Base-by-base conservation (phyloP, 1,284 basidiomycete genomes). In the Microbotryum intermedium region DNA sequence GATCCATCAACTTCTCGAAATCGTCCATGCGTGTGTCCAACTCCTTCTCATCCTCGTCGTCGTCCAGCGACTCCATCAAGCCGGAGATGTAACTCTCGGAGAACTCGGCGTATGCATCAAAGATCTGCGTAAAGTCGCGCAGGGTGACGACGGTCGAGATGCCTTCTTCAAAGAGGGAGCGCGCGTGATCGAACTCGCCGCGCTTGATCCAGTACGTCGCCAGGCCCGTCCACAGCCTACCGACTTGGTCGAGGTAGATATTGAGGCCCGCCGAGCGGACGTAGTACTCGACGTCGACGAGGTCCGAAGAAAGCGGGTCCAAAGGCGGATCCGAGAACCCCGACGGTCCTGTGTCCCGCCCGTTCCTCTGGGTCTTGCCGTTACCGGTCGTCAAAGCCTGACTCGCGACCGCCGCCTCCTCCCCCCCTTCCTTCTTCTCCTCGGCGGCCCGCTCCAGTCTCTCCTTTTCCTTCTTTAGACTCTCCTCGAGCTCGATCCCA, bases 201-300 rank as follows among this genome's bases (percentile, higher is more conserved):
- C 91, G 84, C 76, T 97, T 95, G 77, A 95, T 93, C 92, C 93
- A 98, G 74, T 95, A 98, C 1, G 94, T 97, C 4, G 94, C 94
- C 43, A 98, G 76, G 0, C 94, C 94, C 5, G 91, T 90, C 92
- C 93, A 99, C 16, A 99, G 77, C 42, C 90, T 83, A 11, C 95
- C 95, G 1, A 92, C 90, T 77, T 98, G 94, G 74, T 99, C 95
- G 71, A 90, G 90, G 76, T 95, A 98, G 18, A 90, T 78, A 5
- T 80, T 80, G 42, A 99, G 78, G 9, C 94, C 95, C 69, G 97
- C 91, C 55, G 84, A 82, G 45, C 82, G 82, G 43, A 98, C 82
- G 64, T 98, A 87, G 26, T 79, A 78, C 69, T 93, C 90, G 53
- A 98, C 85, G 71, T 97, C 90, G 54, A 97, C 80, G 69, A 0